These are phyloP conservation scores for Ophiocytium majus DNA, from an alignment of 352 stramenopile species.

Conservation along the genomic window DNA sequence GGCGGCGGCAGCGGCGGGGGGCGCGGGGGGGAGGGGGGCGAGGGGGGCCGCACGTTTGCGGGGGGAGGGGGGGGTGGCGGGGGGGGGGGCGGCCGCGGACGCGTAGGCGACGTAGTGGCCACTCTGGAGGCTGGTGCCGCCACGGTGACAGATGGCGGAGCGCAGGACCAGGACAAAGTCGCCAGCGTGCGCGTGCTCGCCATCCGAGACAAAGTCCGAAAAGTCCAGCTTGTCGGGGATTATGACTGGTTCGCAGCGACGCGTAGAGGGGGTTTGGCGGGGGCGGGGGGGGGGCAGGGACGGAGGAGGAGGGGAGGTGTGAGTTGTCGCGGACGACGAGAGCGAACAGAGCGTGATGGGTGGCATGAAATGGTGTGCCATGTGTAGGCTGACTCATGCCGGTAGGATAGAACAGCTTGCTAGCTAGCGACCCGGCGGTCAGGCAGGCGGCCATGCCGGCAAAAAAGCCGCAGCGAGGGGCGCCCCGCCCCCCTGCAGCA, in stretches of 20 bases:
- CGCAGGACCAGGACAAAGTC: constrained; percentile 48
- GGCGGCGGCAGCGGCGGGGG: background rate
- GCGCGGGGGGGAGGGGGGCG: background rate
- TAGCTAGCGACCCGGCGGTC: no score
- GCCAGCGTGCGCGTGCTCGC: background rate
- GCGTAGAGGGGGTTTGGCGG: background rate
- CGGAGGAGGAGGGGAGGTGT: no score
- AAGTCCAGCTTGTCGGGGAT: constrained; percentile 48
- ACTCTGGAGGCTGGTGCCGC: constrained; percentile 30
- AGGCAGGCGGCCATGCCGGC: no score
- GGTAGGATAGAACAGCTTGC: no score
- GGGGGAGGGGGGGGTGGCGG: background rate
- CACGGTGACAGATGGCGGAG: constrained; percentile 44
- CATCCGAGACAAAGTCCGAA: constrained; percentile 42
- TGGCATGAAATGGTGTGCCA: no score
- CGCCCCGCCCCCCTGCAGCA: no score
- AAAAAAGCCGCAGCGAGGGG: no score
- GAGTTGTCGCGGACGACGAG: constrained; percentile 24
- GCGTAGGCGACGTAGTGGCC: constrained; percentile 53
- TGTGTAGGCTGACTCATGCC: no score
- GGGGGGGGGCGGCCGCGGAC: constrained; percentile 1
- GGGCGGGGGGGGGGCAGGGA: no score
- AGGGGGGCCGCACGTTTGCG: background rate
- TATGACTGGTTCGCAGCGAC: constrained; percentile 24
- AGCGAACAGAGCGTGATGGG: no score